Percentiles rank a stretch among this genome's conserved stretches.
phyloP scores from a whole-genome alignment of 1,284 basidiomycete genomes.

The Pseudozyma sp. region DNA sequence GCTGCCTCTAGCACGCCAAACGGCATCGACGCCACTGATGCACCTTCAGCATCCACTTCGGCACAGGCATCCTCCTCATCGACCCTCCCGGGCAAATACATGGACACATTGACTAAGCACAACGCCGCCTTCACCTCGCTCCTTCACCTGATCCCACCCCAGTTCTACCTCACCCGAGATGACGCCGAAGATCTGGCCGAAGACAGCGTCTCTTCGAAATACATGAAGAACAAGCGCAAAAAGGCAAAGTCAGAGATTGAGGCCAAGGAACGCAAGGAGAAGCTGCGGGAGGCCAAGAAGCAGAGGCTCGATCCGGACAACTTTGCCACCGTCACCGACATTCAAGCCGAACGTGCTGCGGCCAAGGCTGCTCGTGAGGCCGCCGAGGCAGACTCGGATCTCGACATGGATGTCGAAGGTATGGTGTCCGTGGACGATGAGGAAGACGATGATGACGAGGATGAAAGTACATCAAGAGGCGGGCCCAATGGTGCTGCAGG shows the following conservation, averaged over 20 bases:
- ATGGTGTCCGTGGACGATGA: conserved; percentile 38
- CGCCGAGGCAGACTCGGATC: conserved; percentile 43
- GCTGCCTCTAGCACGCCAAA: conserved; percentile 2
- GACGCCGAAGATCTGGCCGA: conserved; percentile 51
- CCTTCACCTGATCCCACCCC: conserved; percentile 61
- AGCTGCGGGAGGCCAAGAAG: conserved; percentile 54
- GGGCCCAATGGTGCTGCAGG: conserved; percentile 33
- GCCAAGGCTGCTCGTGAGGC: conserved; percentile 38
- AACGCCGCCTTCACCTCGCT: conserved; percentile 58
- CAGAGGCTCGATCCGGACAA: conserved; percentile 64
- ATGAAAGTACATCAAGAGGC: conserved; percentile 13
- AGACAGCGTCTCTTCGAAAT: conserved; percentile 47
- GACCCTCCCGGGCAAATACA: conserved; percentile 28
- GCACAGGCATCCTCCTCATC: conserved; percentile 9
- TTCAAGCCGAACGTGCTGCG: conserved; percentile 57
- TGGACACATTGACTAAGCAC: conserved; percentile 49
- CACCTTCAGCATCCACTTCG: conserved; percentile 24
- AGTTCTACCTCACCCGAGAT: conserved; percentile 59
- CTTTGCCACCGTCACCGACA: conserved; percentile 53
- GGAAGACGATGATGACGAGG: conserved; percentile 41
- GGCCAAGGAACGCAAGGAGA: conserved; percentile 57
- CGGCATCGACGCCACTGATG: conserved; percentile 8
- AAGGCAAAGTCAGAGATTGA: conserved; percentile 63
- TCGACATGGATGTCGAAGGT: conserved; percentile 46
- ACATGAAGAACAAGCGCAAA: conserved; percentile 66